phyloP scores from a whole-genome alignment of 2,329 filamentous ascomycete species.

The Pseudopyrenochaeta lycopersici region DNA sequence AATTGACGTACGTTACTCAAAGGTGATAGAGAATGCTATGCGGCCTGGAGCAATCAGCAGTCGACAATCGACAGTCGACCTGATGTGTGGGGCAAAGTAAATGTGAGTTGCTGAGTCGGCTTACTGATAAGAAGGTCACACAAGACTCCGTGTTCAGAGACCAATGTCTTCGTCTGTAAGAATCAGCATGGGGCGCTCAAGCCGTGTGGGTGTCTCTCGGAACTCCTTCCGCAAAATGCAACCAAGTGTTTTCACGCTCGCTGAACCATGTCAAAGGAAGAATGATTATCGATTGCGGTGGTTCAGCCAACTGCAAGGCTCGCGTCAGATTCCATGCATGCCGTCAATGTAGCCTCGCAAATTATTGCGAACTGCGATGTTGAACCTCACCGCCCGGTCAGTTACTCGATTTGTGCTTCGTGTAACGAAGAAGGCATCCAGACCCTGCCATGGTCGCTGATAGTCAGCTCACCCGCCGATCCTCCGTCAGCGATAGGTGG shows the following conservation, averaged over 20 bases:
- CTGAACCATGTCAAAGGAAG: no score
- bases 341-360: neutral
- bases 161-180: neutral
- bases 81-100: neutral
- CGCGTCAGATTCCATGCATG: slow-evolving; percentile 5
- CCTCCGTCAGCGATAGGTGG: no score
- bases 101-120: neutral
- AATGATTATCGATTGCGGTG: neutral
- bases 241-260: no score
- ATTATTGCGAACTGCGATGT: slow-evolving; percentile 1
- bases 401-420: neutral
- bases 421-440: neutral
- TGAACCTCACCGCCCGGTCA: slow-evolving; percentile 8
- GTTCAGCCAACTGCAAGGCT: neutral
- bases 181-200: neutral
- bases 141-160: neutral
- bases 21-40: neutral
- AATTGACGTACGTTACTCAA: neutral
- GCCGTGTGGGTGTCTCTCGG: no score
- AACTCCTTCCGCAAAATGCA: neutral
- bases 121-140: neutral
- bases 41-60: neutral
- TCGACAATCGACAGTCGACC: neutral
- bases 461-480: no score
- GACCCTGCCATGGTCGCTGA: neutral